phyloP scores from a whole-genome alignment of 2,329 filamentous ascomycete genomes.

The Fusarium nodosum region DNA sequence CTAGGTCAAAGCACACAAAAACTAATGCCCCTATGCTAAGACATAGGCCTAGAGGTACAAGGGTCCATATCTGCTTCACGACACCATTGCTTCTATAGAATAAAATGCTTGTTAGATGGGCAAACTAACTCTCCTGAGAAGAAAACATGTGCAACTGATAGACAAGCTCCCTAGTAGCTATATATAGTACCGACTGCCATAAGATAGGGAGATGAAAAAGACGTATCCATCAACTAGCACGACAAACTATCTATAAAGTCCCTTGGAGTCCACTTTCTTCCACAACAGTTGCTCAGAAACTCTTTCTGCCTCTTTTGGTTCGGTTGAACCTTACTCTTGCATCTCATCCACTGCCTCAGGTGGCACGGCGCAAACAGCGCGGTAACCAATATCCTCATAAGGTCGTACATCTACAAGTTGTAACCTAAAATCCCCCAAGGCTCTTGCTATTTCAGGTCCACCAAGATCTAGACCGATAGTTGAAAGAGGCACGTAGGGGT shows the following conservation, averaged over 20 bases:
- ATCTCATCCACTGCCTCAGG: background rate
- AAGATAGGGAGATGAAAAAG: no score
- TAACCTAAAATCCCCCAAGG: background rate
- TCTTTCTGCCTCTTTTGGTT: rapidly evolving
- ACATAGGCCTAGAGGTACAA: no score
- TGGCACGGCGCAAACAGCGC: background rate
- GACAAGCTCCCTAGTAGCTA: no score
- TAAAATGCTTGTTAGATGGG: no score
- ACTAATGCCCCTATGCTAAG: no score
- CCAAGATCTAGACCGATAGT: background rate
- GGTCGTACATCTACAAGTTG: background rate
- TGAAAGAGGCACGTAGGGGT: background rate
- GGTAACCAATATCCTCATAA: background rate
- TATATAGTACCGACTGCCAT: no score
- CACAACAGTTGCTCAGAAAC: background rate
- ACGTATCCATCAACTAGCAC: no score
- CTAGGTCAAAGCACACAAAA: no score
- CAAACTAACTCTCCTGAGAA: no score
- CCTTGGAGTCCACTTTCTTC: background rate
- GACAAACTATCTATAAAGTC: background rate
- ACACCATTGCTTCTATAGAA: no score
- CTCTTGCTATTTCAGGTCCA: background rate
- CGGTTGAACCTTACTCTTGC: background rate
- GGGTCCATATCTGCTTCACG: no score
- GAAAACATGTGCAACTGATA: no score